phyloP scores from a whole-genome alignment of 2,329 filamentous ascomycete species.

The Aplosporella prunicola region DNA sequence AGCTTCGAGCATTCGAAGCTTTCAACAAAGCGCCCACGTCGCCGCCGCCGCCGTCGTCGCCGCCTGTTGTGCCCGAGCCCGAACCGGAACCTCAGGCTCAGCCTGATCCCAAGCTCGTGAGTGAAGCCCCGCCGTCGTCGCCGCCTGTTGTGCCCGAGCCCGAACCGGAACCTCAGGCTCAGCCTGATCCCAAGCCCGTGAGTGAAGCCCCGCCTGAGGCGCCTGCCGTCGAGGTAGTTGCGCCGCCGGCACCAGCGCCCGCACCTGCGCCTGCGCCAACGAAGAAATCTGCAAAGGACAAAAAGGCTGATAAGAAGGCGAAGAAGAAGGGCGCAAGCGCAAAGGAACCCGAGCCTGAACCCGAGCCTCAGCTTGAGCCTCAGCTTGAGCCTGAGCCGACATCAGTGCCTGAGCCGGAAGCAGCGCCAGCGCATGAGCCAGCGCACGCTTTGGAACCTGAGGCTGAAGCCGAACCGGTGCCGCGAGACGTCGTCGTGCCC shows the following conservation, averaged over 20 bases:
- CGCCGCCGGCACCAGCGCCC: not conserved
- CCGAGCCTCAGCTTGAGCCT: too few relatives aligned
- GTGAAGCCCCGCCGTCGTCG: not conserved
- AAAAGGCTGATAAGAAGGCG: conserved; percentile 9
- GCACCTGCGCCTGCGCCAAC: not conserved
- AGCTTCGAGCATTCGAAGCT: conserved; percentile 10
- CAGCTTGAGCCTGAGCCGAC: conserved; percentile 1
- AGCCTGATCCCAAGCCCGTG: too few relatives aligned
- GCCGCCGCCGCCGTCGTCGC: conserved; percentile 2
- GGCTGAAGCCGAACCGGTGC: too few relatives aligned
- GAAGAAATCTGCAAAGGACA: conserved; percentile 12
- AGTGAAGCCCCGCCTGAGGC: not conserved
- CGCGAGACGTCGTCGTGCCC: conserved; percentile 15
- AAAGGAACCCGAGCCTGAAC: conserved; percentile 8
- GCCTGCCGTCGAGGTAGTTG: conserved; percentile 2
- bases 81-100: conserved; percentile 6
- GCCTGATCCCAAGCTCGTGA: too few relatives aligned
- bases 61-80: conserved; percentile 2
- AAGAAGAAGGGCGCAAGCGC: conserved; percentile 9
- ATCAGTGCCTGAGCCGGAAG: not conserved
- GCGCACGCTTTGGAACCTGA: too few relatives aligned
- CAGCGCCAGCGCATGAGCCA: too few relatives aligned
- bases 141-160: conserved; percentile 2
- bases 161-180: conserved; percentile 5
- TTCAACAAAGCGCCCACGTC: not conserved